Evolutionary conservation across 202 grass and related monocot genomes (phyloP).

Genomic region (Cymbopogon flexuosus): DNA sequence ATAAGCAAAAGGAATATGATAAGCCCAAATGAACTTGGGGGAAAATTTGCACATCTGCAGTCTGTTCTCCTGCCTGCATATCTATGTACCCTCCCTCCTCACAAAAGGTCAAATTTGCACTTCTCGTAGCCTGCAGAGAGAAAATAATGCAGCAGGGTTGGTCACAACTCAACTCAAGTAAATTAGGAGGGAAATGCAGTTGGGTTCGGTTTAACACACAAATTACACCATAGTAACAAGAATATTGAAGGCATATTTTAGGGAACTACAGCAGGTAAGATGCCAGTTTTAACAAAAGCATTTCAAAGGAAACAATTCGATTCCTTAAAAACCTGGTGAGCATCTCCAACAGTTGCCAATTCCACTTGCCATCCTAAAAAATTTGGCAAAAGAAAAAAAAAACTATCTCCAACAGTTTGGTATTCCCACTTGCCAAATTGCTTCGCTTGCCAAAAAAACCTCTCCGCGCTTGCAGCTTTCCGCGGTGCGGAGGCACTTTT

Average conservation of each 20-base stretch:
- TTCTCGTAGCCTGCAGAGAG: constrained; percentile 55
- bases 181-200: background rate
- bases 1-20: constrained; percentile 13
- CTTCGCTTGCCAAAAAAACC: too few relatives aligned
- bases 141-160: background rate
- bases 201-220: background rate
- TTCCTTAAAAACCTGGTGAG: background rate
- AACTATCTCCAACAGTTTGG: too few relatives aligned
- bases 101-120: constrained; percentile 67
- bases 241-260: background rate
- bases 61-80: constrained; percentile 6
- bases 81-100: constrained; percentile 20
- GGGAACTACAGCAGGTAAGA: background rate
- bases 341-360: too few relatives aligned
- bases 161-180: background rate
- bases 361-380: too few relatives aligned
- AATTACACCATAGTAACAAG: background rate
- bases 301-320: background rate
- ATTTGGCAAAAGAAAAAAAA: too few relatives aligned
- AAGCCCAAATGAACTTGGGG: background rate
- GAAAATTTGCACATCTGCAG: background rate
- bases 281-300: background rate
- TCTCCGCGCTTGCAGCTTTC: too few relatives aligned
- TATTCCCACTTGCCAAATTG: too few relatives aligned
- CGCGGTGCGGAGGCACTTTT: too few relatives aligned